phyloP scores from a whole-genome alignment of 2,329 filamentous ascomycete genomes.

The Blumeria graminis region DNA sequence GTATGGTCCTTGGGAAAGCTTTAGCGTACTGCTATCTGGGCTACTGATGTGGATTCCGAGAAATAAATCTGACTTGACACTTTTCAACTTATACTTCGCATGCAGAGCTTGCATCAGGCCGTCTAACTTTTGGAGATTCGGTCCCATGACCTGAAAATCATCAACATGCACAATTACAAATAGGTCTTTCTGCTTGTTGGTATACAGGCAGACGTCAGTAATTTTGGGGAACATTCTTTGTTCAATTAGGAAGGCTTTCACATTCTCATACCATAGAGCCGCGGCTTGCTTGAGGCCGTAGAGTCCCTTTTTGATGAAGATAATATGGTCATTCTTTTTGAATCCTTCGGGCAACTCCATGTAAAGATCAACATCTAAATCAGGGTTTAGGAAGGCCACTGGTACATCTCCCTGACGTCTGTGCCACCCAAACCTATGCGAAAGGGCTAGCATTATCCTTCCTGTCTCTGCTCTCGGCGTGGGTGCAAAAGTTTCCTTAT shows the following conservation, averaged over 20 bases:
- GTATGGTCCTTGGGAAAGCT: not conserved
- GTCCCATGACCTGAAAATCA: constrained; percentile 1
- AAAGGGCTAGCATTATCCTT: not conserved
- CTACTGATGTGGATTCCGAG: not conserved
- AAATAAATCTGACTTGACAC: not conserved
- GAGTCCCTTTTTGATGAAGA: not conserved
- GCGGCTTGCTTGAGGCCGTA: not conserved
- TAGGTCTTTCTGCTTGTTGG: not conserved
- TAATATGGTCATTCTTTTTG: not conserved
- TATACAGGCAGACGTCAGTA: not conserved
- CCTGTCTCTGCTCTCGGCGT: not conserved
- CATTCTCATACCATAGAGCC: not conserved
- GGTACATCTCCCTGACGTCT: not conserved
- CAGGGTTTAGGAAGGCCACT: not conserved
- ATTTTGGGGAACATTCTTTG: not conserved
- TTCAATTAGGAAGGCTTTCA: not conserved
- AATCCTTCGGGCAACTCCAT: not conserved
- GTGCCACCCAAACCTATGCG: not conserved
- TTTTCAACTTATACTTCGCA: not conserved
- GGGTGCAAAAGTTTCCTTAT: not conserved
- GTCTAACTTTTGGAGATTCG: not conserved
- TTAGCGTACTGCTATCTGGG: not conserved
- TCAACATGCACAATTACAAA: not conserved
- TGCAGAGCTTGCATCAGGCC: not conserved
- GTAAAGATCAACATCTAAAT: not conserved